These are phyloP conservation scores for Ustilago shanxiensis DNA, from an alignment of 1,284 basidiomycete species.

Conservation along the genomic window DNA sequence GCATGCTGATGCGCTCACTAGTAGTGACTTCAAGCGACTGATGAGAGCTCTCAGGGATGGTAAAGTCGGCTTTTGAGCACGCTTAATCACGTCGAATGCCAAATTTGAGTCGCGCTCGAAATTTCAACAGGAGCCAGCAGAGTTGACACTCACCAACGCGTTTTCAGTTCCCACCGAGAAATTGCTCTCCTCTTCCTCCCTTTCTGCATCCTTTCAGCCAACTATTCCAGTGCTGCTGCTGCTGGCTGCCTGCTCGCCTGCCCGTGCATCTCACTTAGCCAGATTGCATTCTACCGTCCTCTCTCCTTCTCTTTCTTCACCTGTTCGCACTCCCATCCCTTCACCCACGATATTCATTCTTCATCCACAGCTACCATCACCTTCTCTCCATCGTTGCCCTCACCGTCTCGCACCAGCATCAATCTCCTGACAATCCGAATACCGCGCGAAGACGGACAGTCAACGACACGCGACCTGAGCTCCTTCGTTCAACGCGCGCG, in stretches of 20 bases:
- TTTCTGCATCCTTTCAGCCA: conserved; percentile 1
- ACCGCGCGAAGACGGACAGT: neutral
- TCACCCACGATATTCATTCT: neutral
- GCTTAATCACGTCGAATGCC: conserved; percentile 18
- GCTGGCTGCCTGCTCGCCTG: neutral
- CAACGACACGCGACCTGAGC: conserved; percentile 22
- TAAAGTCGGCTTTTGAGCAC: neutral
- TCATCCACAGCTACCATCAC: neutral
- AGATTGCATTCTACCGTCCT: conserved; percentile 6
- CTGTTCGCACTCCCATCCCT: neutral
- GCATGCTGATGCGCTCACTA: neutral
- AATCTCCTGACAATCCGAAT: neutral
- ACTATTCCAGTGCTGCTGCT: no score
- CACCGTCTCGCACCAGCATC: neutral
- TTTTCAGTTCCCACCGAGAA: conserved; percentile 11
- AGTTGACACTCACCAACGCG: conserved; percentile 16
- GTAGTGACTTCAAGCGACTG: neutral
- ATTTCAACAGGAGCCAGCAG: conserved; percentile 5
- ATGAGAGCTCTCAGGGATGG: neutral
- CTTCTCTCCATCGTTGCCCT: neutral
- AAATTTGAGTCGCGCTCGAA: conserved; percentile 31
- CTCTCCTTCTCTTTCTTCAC: conserved; percentile 10
- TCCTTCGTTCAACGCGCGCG: conserved; percentile 3
- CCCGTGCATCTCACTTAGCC: conserved; percentile 8
- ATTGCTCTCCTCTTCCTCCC: neutral